Evolutionary conservation across 2,329 filamentous ascomycete species (phyloP).

Genomic region (Stromatinia cepivora): DNA sequence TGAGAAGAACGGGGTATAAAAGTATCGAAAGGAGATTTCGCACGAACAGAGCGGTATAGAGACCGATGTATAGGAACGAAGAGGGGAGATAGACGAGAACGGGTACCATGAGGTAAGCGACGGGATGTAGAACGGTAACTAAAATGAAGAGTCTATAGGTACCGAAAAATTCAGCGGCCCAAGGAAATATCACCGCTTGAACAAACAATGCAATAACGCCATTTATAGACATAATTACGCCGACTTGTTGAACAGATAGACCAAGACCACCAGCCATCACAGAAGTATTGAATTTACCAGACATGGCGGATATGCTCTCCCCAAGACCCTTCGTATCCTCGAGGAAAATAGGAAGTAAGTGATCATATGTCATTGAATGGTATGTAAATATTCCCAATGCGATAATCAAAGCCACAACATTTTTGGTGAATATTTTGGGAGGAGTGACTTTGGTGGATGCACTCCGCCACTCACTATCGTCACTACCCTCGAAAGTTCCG

Average conservation of each 20-base stretch:
- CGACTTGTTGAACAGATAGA: constrained; percentile 61
- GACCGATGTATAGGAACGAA: constrained; percentile 53
- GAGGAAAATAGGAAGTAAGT: constrained; percentile 88
- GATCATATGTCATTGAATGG: constrained; percentile 93
- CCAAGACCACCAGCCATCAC: constrained; percentile 63
- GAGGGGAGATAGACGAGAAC: constrained; percentile 55
- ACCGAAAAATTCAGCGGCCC: constrained; percentile 58
- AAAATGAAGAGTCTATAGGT: constrained; percentile 58
- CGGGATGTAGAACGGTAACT: constrained; percentile 59
- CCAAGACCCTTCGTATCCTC: constrained; percentile 64
- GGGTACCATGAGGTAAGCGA: constrained; percentile 62
- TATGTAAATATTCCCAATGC: constrained; percentile 89
- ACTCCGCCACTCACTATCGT: constrained; percentile 39
- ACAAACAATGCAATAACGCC: constrained; percentile 60
- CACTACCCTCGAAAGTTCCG: constrained; percentile 60
- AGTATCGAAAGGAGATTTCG: constrained; percentile 63
- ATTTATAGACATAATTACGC: constrained; percentile 60
- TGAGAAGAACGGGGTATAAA: constrained; percentile 64
- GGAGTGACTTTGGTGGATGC: constrained; percentile 32
- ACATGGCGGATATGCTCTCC: constrained; percentile 32
- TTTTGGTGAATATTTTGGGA: constrained; percentile 56
- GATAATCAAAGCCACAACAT: constrained; percentile 74
- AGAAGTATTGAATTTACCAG: constrained; percentile 45
- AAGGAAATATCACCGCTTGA: constrained; percentile 61
- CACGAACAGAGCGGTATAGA: constrained; percentile 51